A percentile compares a stretch with the other conserved stretches of the same genome.
These are phyloP conservation scores for Colletotrichum sp. DNA, from an alignment of 2,329 filamentous ascomycete genomes.

Conservation along the genomic window DNA sequence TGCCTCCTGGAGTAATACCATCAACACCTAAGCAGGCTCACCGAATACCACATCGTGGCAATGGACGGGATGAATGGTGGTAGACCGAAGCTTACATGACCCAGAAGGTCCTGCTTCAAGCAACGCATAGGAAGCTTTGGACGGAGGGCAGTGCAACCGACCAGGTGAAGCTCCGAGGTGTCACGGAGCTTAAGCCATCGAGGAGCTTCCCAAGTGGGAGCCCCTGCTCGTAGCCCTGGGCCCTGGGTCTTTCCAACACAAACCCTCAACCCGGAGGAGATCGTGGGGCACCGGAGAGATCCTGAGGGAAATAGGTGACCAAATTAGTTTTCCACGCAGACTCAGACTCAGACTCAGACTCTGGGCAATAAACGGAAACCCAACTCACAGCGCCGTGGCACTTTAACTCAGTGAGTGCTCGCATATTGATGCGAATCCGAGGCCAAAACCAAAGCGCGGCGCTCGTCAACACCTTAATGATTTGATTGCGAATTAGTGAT, in stretches of 20 bases:
- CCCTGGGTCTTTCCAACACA: background rate
- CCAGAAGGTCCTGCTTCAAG: background rate
- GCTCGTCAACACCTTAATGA: background rate
- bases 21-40: background rate
- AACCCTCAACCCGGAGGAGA: conserved; percentile 7
- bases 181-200: conserved; percentile 11
- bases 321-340: background rate
- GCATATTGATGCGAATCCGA: conserved; percentile 1
- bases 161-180: background rate
- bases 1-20: background rate
- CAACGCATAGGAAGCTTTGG: background rate
- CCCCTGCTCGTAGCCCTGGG: background rate
- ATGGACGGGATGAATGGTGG: background rate
- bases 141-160: background rate
- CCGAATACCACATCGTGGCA: background rate
- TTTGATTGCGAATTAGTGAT: background rate
- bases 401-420: background rate
- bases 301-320: background rate
- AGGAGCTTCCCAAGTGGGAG: conserved; percentile 1
- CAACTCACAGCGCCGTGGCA: background rate
- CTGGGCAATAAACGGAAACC: background rate
- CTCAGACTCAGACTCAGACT: background rate
- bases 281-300: conserved; percentile 11
- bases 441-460: background rate
- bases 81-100: background rate